Evolutionary conservation across 768 basidiomycete species (phyloP), one percentile per base, ranked within the genome.

Genomic region (Trametopsis cervina): DNA sequence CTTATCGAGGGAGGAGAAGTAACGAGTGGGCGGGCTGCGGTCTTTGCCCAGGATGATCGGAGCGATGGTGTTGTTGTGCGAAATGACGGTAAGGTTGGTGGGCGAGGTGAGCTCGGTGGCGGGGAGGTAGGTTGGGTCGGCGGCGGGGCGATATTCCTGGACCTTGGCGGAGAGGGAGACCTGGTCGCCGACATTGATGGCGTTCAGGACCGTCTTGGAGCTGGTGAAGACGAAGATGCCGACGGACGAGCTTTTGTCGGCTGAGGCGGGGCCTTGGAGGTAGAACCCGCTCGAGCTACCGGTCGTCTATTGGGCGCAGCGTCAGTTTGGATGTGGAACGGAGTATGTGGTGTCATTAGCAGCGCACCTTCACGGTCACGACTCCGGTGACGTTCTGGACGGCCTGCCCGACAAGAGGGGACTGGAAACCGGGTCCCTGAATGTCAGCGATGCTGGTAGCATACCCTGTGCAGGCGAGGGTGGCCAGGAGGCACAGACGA

Each of bases 41-140:
- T 76, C 73, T 42, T 57, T 59, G 3, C 77, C 79, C 22, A 82
- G 71, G 22, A 79, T 59, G 18, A 80, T 54, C 4, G 78, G 75
- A 0, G 58, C 65, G 40, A 80, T 62, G 1, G 71, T 63, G 56
- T 79, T 75, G 53, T 70, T 69, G 5, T 69, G 64, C 0, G 78
- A 77, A 7, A 75, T 50, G 4, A 77, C 64, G 1, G 57, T 58
- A 56, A 82, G 74, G 53, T 71, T 67, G 22, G 68, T 65, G 0
- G 78, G 79, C 9, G 67, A 72, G 4, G 50, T 56, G 33, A 82
- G 58, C 53, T 82, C 78, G 20, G 78, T 80, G 35, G 67, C 55
- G 29, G 59, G 66, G 12, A 80, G 66, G 60, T 78, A 63, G 52
- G 74, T 71, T 18, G 69, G 72, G 15, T 60, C 53, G 3, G 68